Evolutionary conservation across 805 yeast genomes (phyloP), one percentile per base, ranked within the genome.

Genomic region (Saturnispora hagleri): DNA sequence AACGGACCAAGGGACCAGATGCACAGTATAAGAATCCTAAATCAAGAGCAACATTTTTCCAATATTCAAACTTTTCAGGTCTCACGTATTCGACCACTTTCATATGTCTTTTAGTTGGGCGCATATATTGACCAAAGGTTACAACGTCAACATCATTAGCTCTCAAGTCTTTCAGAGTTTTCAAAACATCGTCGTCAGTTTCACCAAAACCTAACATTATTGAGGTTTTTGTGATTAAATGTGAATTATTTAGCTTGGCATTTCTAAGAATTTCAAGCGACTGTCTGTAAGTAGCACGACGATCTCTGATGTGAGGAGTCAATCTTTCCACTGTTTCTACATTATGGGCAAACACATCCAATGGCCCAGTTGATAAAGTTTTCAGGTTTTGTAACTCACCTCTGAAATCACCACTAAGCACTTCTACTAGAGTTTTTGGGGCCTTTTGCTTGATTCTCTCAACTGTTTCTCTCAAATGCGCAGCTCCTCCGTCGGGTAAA

Each of bases 41-140:
- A 43, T 86, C 88, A 56, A 84, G 67, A 0, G 99, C 98, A 9
- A 75, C 77, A 52, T 85, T 81, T 62, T 83, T 89, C 99, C 99
- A 93, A 65, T 84, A 76, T 54, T 90, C 96, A 66, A 93, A 93
- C 67, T 89, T 89, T 59, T 87, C 97, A 2, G 99, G 99, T 26
- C 81, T 85, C 18, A 93, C 80, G 62, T 93, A 93, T 60, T 91
- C 97, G 10, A 88, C 97, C 43, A 93, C 99, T 72, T 90, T 90
- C 95, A 93, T 89, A 68, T 93, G 99, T 64, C 99, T 82, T 70
- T 87, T 93, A 2, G 99, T 93, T 44, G 99, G 99, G 66, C 99
- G 79, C 97, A 93, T 93, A 69, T 93, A 93, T 70, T 93, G 99
- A 36, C 99, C 99, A 69, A 93, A 93, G 0, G 99, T 93, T 17